Evolutionary conservation across 202 grass and related monocot species (phyloP).

Genomic region (Brachypodium distachyon): DNA sequence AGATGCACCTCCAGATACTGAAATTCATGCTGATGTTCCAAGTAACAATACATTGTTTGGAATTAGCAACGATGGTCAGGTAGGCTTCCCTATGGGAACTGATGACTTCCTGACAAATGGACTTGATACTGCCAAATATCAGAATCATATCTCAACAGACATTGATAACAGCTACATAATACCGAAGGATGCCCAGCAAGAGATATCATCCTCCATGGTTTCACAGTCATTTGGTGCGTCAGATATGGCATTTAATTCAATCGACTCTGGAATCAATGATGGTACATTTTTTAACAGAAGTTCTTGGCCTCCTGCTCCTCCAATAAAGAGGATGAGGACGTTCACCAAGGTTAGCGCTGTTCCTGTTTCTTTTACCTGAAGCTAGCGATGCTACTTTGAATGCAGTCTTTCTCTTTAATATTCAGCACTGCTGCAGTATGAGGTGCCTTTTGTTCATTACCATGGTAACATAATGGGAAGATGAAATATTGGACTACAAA

Average conservation of each 20-base stretch:
- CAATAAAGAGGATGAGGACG: constrained; percentile 77
- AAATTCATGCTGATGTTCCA: constrained; percentile 39
- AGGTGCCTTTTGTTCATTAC: not conserved
- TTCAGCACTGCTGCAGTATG: not conserved
- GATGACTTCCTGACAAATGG: constrained; percentile 67
- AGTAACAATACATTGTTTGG: constrained; percentile 76
- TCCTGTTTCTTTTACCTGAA: not conserved
- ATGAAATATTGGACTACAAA: not conserved
- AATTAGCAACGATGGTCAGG: constrained; percentile 53
- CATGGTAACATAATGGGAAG: not conserved
- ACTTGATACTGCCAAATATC: constrained; percentile 53
- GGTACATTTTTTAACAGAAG: constrained; percentile 63
- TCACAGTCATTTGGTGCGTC: constrained; percentile 94
- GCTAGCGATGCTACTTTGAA: not conserved
- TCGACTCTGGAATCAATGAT: constrained; percentile 86
- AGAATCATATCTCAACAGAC: constrained; percentile 58
- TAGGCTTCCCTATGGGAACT: constrained; percentile 63
- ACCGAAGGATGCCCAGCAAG: constrained; percentile 81
- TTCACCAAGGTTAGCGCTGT: constrained; percentile 80
- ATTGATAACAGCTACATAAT: constrained; percentile 66
- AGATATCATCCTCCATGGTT: constrained; percentile 97
- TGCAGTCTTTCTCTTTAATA: not conserved
- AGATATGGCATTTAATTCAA: constrained; percentile 94
- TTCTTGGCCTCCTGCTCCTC: constrained; percentile 54
- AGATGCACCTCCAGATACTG: constrained; percentile 41